These are phyloP conservation scores for Coemansia nantahalensis DNA, from an alignment of 192 early-diverging fungal species.

Conservation along the genomic window DNA sequence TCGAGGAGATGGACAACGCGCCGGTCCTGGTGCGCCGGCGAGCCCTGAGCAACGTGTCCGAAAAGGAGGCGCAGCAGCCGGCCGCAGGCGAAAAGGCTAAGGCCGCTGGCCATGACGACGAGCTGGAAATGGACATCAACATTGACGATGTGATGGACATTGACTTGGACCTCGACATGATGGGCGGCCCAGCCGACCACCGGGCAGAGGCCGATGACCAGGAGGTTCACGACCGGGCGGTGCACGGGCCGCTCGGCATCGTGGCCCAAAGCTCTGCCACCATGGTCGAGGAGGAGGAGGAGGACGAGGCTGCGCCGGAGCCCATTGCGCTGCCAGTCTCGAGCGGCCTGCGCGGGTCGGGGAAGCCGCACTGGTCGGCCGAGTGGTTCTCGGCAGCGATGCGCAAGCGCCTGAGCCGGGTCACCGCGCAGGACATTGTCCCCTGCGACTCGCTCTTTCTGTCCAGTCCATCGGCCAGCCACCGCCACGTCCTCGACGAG, in stretches of 20 bases:
- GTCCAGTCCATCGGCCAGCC: conserved; percentile 10
- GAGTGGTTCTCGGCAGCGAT: conserved; percentile 49
- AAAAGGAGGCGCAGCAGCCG: conserved; percentile 5
- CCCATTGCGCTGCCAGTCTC: conserved; percentile 31
- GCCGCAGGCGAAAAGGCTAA: neutral
- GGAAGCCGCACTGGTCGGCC: conserved; percentile 32
- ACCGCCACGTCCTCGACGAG: conserved; percentile 37
- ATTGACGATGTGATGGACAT: conserved; percentile 40
- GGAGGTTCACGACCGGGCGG: neutral
- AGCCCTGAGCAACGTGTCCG: conserved; percentile 5
- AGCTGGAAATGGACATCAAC: conserved; percentile 11
- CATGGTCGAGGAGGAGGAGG: neutral
- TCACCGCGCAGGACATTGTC: conserved; percentile 39
- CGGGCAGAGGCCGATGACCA: neutral
- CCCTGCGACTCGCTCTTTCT: conserved; percentile 50
- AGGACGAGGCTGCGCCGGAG: conserved; percentile 2
- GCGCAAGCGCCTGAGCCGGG: conserved; percentile 24
- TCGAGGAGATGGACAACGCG: conserved; percentile 42
- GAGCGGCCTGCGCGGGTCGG: conserved; percentile 45
- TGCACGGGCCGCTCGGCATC: neutral
- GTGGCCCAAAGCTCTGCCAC: neutral
- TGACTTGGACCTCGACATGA: conserved; percentile 14
- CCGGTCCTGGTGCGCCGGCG: conserved; percentile 25
- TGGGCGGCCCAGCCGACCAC: neutral
- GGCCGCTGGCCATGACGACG: neutral